Base-by-base conservation (phyloP, 2,329 filamentous ascomycete species). In the Fusarium pseudoanthophilum region DNA sequence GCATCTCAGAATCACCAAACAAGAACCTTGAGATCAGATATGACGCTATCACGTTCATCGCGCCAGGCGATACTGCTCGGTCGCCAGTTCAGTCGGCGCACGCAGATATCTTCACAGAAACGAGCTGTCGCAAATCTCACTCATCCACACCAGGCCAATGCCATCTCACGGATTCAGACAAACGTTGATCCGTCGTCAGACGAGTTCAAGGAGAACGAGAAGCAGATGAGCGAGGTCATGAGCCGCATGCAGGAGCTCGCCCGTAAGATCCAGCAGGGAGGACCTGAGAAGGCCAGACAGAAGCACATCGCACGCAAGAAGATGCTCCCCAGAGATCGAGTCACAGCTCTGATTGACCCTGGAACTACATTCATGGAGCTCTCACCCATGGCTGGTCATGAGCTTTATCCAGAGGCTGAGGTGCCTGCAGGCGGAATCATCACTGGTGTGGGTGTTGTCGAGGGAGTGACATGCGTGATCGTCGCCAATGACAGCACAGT, bases 401-500 rank as follows among this genome's bases (percentile, higher is more conserved):
- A 93, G 66, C 86, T 98, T 58, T 98, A 98, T 79, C 89, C 91
- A 0, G 94, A 92, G 64, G 95, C 95, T 65, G 93, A 97, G 21
- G 92, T 98, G 4, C 94, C 95, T 0, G 92, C 94, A 1, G 96
- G 92, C 32, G 95, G 95, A 11, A 96, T 99, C 75, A 94, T 99
- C 67, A 97, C 96, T 0, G 96, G 95, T 2, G 90, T 98, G 59
- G 95, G 95, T 7, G 92, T 93, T 4, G 93, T 99, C 32, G 93
- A 96, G 80, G 95, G 95, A 20, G 94, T 97, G 32, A 92, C 91
- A 45, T 98, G 95, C 82, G 92, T 98, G 85, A 93, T 98, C 77
- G 93, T 98, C 56, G 95, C 95, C 65, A 98, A 98, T 81, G 95
- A 98, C 81, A 97, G 94, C 84, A 98, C 95, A 24, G 95, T 98